A percentile compares a stretch with the other conserved stretches of the same genome.
Conservation (phyloP, 768 basidiomycete species). For the Calvatia gigantea region DNA sequence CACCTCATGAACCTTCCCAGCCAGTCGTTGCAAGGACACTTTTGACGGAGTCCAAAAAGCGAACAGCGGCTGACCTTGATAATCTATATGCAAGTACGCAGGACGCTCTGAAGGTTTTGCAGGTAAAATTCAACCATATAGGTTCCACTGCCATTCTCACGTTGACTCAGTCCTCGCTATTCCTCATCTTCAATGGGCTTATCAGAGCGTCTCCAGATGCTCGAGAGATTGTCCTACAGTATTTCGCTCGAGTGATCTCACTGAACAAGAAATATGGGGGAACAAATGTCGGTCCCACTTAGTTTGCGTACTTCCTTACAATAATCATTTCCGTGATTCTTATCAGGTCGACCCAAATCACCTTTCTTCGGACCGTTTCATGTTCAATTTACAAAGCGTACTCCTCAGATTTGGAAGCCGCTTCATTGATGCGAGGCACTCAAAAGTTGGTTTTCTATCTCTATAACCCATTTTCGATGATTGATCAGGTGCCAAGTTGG, state of each 20-base stretch:
- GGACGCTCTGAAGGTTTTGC: slow-evolving; percentile 81
- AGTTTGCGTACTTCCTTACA: not conserved
- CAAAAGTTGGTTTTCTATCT: slow-evolving; percentile 53
- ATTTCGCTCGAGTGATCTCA: slow-evolving; percentile 70
- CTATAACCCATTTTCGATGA: not conserved
- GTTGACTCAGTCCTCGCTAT: slow-evolving; percentile 53
- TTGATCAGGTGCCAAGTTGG: slow-evolving; percentile 53
- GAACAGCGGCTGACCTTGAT: slow-evolving; percentile 69
- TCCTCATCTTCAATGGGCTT: slow-evolving; percentile 85
- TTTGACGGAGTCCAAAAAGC: slow-evolving; percentile 83
- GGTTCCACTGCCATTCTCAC: not conserved
- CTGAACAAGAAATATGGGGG: slow-evolving; percentile 86
- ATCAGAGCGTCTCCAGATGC: slow-evolving; percentile 77
- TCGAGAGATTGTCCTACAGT: slow-evolving; percentile 78
- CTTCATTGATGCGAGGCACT: slow-evolving; percentile 88
- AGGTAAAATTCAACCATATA: slow-evolving; percentile 55
- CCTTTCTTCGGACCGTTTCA: slow-evolving; percentile 88
- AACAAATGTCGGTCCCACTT: slow-evolving; percentile 66
- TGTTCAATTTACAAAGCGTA: slow-evolving; percentile 83
- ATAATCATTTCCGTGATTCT: not conserved
- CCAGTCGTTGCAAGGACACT: slow-evolving; percentile 73
- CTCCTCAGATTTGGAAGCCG: slow-evolving; percentile 87
- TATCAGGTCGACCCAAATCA: slow-evolving; percentile 75
- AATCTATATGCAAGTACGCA: slow-evolving; percentile 82
- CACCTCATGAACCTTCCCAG: slow-evolving; percentile 35